These are phyloP conservation scores for Cynanchum wilfordii DNA, from an alignment of 257 asterid genomes.

Conservation along the genomic window DNA sequence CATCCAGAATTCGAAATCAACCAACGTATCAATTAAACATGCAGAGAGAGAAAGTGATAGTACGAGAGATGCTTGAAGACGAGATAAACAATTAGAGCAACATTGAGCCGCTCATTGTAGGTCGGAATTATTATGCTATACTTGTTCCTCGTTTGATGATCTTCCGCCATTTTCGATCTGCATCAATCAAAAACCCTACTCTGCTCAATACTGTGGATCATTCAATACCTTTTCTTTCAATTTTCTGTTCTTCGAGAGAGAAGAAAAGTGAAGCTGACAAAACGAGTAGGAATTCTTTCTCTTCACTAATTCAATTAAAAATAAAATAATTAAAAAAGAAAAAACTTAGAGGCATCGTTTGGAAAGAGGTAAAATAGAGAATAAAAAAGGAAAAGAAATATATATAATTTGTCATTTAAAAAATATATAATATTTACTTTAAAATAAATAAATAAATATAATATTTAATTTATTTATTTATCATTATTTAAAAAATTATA, in stretches of 20 bases:
- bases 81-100: slow-evolving; percentile 82
- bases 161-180: slow-evolving; percentile 21
- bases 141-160: slow-evolving; percentile 43
- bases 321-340: too few relatives aligned
- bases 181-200: slow-evolving; percentile 8
- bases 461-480: too few relatives aligned
- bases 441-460: too few relatives aligned
- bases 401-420: too few relatives aligned
- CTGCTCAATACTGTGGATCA: background rate
- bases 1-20: background rate
- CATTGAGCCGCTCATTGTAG: slow-evolving; percentile 95
- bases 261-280: too few relatives aligned
- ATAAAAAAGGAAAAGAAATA: too few relatives aligned
- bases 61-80: slow-evolving; percentile 80
- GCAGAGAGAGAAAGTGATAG: slow-evolving; percentile 16
- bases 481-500: too few relatives aligned
- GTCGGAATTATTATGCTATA: slow-evolving; percentile 92
- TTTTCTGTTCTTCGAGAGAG: background rate
- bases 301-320: too few relatives aligned
- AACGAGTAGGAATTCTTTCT: background rate
- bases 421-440: too few relatives aligned
- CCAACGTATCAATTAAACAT: background rate
- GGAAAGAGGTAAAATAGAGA: too few relatives aligned
- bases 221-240: background rate
- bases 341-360: too few relatives aligned